A percentile compares a stretch with the other conserved stretches of the same genome.
Conservation (phyloP, 176 grass and related monocot species). For the Puccinellia tenuiflora region DNA sequence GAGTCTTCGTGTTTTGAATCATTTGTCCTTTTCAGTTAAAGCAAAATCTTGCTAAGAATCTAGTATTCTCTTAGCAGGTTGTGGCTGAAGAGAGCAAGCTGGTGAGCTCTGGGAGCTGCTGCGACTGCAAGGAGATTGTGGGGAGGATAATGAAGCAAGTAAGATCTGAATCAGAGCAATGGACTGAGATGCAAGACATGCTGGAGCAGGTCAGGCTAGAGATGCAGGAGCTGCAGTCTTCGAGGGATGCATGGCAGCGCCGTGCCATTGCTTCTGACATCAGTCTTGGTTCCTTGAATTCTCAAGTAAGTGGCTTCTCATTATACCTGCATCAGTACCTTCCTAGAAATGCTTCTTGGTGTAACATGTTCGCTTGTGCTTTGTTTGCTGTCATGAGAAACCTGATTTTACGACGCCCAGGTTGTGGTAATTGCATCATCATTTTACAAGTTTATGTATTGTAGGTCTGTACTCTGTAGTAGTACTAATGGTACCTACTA, state of each 20-base stretch:
- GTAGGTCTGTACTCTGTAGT: too few relatives aligned
- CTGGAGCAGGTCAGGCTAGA: constrained; percentile 83
- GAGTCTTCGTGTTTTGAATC: background rate
- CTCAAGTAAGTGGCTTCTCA: constrained; percentile 51
- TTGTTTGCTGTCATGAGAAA: background rate
- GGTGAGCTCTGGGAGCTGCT: constrained; percentile 44
- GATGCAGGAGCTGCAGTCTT: constrained; percentile 79
- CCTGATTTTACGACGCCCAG: background rate
- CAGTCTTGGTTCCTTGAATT: constrained; percentile 58
- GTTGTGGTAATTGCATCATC: background rate
- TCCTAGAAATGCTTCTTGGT: background rate
- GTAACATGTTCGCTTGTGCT: background rate
- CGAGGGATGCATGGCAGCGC: constrained; percentile 68
- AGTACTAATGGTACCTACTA: background rate
- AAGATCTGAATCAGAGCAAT: constrained; percentile 77
- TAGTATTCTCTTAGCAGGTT: constrained; percentile 13
- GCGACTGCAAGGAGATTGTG: constrained; percentile 72
- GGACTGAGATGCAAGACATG: constrained; percentile 95
- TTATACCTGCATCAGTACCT: background rate
- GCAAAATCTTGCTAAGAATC: background rate
- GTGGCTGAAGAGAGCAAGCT: constrained; percentile 39
- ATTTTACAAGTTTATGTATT: background rate
- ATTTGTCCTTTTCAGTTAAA: background rate
- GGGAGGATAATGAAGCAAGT: constrained; percentile 90
- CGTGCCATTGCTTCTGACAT: constrained; percentile 69